Evolutionary conservation across 2,329 filamentous ascomycete species (phyloP).

Genomic region (Shiraia sp.): DNA sequence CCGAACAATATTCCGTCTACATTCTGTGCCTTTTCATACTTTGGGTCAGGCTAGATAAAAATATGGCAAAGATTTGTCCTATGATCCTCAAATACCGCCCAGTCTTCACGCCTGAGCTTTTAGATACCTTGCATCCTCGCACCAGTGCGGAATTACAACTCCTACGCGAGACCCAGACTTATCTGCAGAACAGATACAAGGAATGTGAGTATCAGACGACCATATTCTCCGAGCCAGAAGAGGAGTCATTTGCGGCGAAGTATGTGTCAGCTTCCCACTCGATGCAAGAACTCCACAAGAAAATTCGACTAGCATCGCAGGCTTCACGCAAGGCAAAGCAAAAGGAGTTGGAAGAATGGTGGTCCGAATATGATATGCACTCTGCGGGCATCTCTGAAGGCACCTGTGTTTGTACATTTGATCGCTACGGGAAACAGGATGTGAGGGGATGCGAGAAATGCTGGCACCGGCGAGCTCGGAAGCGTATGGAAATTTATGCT

Average conservation of each 20-base stretch:
- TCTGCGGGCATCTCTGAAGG: constrained; percentile 37
- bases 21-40: constrained; percentile 59
- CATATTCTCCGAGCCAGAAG: constrained; percentile 51
- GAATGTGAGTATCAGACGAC: constrained; percentile 31
- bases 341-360: constrained; percentile 38
- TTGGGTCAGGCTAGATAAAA: constrained; percentile 60
- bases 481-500: constrained; percentile 47
- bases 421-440: constrained; percentile 11
- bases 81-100: constrained; percentile 57
- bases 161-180: constrained; percentile 53
- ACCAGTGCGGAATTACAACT: constrained; percentile 52
- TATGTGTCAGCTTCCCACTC: constrained; percentile 46
- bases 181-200: constrained; percentile 49
- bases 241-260: constrained; percentile 49
- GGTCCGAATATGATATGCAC: constrained; percentile 44
- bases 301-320: constrained; percentile 38
- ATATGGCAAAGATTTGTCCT: constrained; percentile 47
- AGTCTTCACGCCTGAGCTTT: constrained; percentile 51
- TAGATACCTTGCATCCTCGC: constrained; percentile 60
- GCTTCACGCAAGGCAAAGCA: constrained; percentile 38
- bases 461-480: constrained; percentile 36
- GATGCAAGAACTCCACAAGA: constrained; percentile 22
- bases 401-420: constrained; percentile 32
- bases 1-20: constrained; percentile 55
- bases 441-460: constrained; percentile 50